Percentiles rank a stretch among this genome's conserved stretches.
These are phyloP conservation scores for Cordyceps tenuipes DNA, from an alignment of 2,329 filamentous ascomycete genomes.

Conservation along the genomic window DNA sequence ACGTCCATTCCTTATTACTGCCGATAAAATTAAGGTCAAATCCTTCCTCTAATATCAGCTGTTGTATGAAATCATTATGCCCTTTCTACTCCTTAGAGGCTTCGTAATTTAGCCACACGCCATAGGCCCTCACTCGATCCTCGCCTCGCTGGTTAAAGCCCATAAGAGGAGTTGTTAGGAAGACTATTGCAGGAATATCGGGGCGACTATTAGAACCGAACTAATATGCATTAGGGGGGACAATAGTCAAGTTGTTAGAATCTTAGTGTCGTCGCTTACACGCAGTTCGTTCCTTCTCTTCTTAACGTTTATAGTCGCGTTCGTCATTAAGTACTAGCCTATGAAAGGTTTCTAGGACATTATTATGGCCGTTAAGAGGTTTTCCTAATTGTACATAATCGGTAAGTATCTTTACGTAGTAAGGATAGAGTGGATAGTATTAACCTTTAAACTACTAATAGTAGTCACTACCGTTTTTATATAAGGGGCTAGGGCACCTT, in stretches of 20 bases:
- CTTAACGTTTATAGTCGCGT: constrained; percentile 12
- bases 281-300: constrained; percentile 7
- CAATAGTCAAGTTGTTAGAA: background rate
- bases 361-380: constrained; percentile 11
- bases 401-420: constrained; percentile 14
- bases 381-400: constrained; percentile 14
- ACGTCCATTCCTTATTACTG: constrained; percentile 11
- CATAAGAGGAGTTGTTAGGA: constrained; percentile 9
- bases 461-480: constrained; percentile 12
- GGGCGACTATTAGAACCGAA: background rate
- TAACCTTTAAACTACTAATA: constrained; percentile 9
- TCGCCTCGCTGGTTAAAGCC: constrained; percentile 8
- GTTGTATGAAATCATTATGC: constrained; percentile 6
- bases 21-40: constrained; percentile 12
- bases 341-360: constrained; percentile 12
- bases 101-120: constrained; percentile 5
- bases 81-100: constrained; percentile 11
- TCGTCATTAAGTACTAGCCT: constrained; percentile 11
- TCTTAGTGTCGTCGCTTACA: constrained; percentile 4
- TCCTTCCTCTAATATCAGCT: constrained; percentile 5
- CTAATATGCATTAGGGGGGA: background rate
- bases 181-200: constrained; percentile 1
- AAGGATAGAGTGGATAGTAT: constrained; percentile 31
- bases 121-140: constrained; percentile 9
- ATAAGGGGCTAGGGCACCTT: constrained; percentile 8